Conservation (phyloP, 148 eudicot genomes). For the Euryodendron excelsum region DNA sequence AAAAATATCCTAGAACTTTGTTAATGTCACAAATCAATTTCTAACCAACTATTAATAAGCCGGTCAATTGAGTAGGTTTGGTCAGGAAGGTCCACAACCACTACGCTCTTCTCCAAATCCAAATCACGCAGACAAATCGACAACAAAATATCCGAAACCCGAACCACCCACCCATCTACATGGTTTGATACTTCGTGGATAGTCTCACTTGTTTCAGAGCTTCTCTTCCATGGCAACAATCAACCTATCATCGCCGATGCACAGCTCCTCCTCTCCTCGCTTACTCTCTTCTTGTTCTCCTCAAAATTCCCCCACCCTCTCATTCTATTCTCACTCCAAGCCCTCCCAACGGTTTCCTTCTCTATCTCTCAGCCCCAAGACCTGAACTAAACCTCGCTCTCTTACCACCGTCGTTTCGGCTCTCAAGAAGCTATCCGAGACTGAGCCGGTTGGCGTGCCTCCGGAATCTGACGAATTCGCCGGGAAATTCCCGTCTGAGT, state of each 20-base stretch:
- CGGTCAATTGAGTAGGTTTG: no score
- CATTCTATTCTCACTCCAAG: slow-evolving; percentile 32
- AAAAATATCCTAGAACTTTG: no score
- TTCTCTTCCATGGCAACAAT: slow-evolving; percentile 35
- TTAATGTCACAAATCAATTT: no score
- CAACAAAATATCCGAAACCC: neutral
- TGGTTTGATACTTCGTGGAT: neutral
- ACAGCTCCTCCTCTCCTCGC: slow-evolving; percentile 27
- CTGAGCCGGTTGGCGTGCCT: slow-evolving; percentile 26
- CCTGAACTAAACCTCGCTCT: slow-evolving; percentile 26
- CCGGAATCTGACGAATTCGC: slow-evolving; percentile 30
- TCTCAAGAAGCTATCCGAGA: slow-evolving; percentile 52
- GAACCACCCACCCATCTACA: neutral
- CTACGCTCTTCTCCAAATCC: no score
- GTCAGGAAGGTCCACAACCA: no score
- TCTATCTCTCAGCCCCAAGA: slow-evolving; percentile 14
- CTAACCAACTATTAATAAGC: no score
- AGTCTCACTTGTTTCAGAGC: neutral
- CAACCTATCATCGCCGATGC: slow-evolving; percentile 25
- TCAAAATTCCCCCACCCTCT: slow-evolving; percentile 23
- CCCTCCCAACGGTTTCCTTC: slow-evolving; percentile 17
- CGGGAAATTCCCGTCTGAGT: slow-evolving; percentile 38
- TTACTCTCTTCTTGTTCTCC: slow-evolving; percentile 14
- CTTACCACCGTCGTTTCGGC: slow-evolving; percentile 37
- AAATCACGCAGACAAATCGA: no score